Evolutionary conservation across 495 filamentous ascomycete species (phyloP).

Genomic region (Friedmanniomyces endolithicus): DNA sequence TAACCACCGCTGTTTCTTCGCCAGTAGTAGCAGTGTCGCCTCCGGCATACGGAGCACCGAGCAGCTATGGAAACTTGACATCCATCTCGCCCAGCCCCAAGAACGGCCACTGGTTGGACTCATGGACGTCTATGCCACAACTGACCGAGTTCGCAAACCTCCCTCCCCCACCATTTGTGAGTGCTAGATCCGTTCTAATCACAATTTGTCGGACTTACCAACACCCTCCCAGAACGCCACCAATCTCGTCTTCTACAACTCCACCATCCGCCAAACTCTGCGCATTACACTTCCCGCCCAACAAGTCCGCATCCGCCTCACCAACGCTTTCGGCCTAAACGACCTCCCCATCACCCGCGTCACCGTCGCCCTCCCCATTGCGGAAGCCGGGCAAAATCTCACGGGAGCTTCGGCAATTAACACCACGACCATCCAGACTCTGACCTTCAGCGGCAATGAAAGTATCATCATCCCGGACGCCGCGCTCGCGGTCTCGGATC

Average conservation of each 20-base stretch:
- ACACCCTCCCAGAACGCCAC: conserved; percentile 24
- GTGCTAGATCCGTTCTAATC: conserved; percentile 17
- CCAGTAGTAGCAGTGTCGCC: not conserved
- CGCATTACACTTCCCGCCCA: conserved; percentile 44
- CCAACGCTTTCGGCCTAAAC: conserved; percentile 53
- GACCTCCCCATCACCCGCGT: conserved; percentile 49
- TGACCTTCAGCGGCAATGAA: conserved; percentile 45
- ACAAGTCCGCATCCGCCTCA: conserved; percentile 50
- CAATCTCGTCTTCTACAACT: conserved; percentile 35
- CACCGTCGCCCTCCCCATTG: conserved; percentile 41
- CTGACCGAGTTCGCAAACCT: conserved; percentile 50
- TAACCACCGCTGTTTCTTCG: not conserved
- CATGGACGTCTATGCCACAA: conserved; percentile 58
- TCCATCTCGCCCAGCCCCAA: conserved; percentile 4
- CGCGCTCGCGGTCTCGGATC: conserved; percentile 50
- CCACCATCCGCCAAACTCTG: conserved; percentile 56
- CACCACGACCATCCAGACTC: conserved; percentile 33
- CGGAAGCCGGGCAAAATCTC: conserved; percentile 27
- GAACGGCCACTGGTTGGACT: conserved; percentile 47
- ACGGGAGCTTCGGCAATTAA: conserved; percentile 45
- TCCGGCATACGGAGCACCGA: not conserved
- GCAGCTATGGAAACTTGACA: conserved; percentile 1
- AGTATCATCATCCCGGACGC: conserved; percentile 45
- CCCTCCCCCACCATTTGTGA: conserved; percentile 47
- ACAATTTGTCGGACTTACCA: not conserved